Evolutionary conservation across 306 rosid genomes (phyloP).

Genomic region (Corylus avellana): DNA sequence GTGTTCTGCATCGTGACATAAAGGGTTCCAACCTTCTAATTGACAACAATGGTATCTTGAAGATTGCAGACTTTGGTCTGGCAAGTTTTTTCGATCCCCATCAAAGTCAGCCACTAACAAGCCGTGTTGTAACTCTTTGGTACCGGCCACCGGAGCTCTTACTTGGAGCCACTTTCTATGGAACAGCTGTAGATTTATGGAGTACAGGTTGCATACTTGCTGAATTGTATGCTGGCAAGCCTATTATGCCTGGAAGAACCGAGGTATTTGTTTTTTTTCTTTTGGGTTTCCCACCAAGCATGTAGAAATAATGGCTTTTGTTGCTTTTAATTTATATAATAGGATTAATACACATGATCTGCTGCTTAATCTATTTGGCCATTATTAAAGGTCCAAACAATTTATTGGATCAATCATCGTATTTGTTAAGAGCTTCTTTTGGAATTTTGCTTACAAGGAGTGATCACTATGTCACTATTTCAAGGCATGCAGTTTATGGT

Average conservation of each 20-base stretch:
- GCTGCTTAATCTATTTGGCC: background rate
- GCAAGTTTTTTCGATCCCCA: constrained; percentile 81
- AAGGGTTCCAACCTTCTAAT: constrained; percentile 95
- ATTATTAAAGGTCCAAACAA: background rate
- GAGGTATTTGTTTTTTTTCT: constrained; percentile 53
- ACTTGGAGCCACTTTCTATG: constrained; percentile 91
- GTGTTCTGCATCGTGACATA: constrained; percentile 88
- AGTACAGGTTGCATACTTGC: constrained; percentile 95
- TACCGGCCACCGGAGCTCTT: constrained; percentile 92
- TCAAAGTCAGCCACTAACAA: constrained; percentile 77
- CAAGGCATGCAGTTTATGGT: background rate
- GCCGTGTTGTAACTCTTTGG: constrained; percentile 97
- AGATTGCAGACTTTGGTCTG: constrained; percentile 91
- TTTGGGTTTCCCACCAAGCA: background rate
- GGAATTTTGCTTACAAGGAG: constrained; percentile 2
- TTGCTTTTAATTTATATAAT: constrained; percentile 2
- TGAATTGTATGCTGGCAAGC: constrained; percentile 90
- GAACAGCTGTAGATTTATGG: constrained; percentile 87
- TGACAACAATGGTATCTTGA: constrained; percentile 77
- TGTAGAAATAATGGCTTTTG: constrained; percentile 20
- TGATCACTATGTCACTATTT: background rate
- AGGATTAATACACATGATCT: background rate
- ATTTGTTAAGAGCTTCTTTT: background rate
- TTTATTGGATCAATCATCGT: background rate
- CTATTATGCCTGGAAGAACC: constrained; percentile 96